Conservation (phyloP, 495 filamentous ascomycete genomes). For the Neurospora sp. region DNA sequence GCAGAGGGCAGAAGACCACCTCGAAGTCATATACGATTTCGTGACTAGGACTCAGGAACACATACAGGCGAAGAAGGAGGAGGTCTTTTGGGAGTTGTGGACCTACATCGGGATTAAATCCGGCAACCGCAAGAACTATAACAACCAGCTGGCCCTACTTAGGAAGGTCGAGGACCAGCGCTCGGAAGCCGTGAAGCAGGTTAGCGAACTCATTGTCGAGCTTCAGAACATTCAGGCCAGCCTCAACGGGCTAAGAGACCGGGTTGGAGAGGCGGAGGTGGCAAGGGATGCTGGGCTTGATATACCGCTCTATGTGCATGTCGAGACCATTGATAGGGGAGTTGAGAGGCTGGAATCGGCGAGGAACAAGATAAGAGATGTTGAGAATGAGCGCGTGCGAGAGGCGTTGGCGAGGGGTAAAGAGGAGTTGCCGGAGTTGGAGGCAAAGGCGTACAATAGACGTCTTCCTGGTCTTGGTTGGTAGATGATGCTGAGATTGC, state of each 20-base stretch:
- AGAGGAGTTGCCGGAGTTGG: constrained; percentile 1
- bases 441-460: constrained; percentile 5
- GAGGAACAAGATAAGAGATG: constrained; percentile 41
- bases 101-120: constrained; percentile 58
- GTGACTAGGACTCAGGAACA: constrained; percentile 42
- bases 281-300: constrained; percentile 21
- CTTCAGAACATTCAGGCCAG: constrained; percentile 55
- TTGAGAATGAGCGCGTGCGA: constrained; percentile 47
- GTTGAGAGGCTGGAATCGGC: constrained; percentile 54
- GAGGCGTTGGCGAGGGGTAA: constrained; percentile 38
- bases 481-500: not conserved
- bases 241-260: constrained; percentile 56
- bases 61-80: constrained; percentile 40
- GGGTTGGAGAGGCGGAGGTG: constrained; percentile 51
- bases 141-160: constrained; percentile 48
- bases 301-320: constrained; percentile 57
- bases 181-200: constrained; percentile 46
- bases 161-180: constrained; percentile 49
- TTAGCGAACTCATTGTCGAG: constrained; percentile 49
- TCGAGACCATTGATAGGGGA: constrained; percentile 57
- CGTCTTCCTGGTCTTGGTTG: not conserved
- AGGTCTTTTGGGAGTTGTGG: constrained; percentile 58
- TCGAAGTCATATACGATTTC: constrained; percentile 54
- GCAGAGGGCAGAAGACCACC: constrained; percentile 48
- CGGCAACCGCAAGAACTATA: constrained; percentile 41